Percentiles rank a stretch among this genome's conserved stretches.
Conservation (phyloP, 257 asterid genomes). For the Primulina huaijiensis region DNA sequence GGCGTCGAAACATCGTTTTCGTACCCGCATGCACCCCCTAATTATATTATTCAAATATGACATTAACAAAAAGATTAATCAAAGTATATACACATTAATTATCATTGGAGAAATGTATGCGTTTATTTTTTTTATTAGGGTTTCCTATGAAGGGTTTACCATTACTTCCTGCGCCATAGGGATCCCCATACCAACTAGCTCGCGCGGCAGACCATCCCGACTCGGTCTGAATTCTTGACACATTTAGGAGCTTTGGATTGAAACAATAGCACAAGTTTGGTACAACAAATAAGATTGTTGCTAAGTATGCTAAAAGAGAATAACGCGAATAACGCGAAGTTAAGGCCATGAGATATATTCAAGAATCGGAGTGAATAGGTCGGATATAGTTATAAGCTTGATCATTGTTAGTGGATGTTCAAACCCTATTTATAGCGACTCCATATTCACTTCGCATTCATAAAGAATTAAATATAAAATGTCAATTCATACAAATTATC, state of each 20-base stretch:
- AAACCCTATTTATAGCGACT: slow-evolving; percentile 33
- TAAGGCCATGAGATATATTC: slow-evolving; percentile 31
- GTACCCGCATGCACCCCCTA: slow-evolving; percentile 92
- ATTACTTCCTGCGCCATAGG: slow-evolving; percentile 75
- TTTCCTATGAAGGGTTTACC: slow-evolving; percentile 37
- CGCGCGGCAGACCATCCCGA: slow-evolving; percentile 65
- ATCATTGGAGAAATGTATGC: too few relatives aligned
- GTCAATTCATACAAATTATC: not conserved
- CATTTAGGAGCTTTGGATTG: slow-evolving; percentile 49
- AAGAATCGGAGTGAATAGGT: not conserved
- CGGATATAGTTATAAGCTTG: not conserved
- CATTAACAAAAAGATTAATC: not conserved
- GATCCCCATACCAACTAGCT: slow-evolving; percentile 88
- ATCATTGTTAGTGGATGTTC: too few relatives aligned
- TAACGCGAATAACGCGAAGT: slow-evolving; percentile 4
- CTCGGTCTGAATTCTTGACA: slow-evolving; percentile 32
- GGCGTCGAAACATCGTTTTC: slow-evolving; percentile 52
- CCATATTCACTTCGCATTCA: slow-evolving; percentile 12
- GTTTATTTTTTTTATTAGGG: too few relatives aligned
- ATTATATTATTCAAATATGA: not conserved
- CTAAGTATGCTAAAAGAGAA: slow-evolving; percentile 28
- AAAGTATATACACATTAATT: too few relatives aligned
- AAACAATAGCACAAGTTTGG: slow-evolving; percentile 42
- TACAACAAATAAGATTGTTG: slow-evolving; percentile 31
- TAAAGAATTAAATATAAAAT: not conserved